Evolutionary conservation across 2,329 filamentous ascomycete species (phyloP).

Genomic region (Chrysosporium queenslandicum): DNA sequence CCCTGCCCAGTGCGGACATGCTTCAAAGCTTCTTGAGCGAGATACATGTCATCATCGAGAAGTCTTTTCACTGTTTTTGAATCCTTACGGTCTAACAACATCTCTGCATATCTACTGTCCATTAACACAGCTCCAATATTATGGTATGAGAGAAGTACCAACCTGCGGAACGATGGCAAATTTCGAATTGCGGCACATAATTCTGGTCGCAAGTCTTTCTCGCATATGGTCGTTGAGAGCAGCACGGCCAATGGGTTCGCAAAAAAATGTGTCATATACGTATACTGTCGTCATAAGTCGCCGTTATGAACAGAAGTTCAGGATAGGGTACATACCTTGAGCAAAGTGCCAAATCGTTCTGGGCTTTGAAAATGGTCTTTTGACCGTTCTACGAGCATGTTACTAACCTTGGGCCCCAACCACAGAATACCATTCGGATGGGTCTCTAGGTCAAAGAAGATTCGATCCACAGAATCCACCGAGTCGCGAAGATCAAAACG

Average conservation of each 20-base stretch:
- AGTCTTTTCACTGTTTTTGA: slow-evolving; percentile 33
- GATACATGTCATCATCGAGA: slow-evolving; percentile 41
- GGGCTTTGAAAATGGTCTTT: slow-evolving; percentile 52
- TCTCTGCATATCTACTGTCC: slow-evolving; percentile 32
- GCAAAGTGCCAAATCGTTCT: slow-evolving; percentile 44
- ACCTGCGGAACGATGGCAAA: slow-evolving; percentile 47
- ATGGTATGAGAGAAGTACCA: slow-evolving; percentile 9
- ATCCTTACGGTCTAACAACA: slow-evolving; percentile 32
- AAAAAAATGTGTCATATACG: slow-evolving; percentile 55
- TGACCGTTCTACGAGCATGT: slow-evolving; percentile 45
- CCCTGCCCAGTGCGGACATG: slow-evolving; percentile 34
- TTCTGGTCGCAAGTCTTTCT: slow-evolving; percentile 28
- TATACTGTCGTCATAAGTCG: slow-evolving; percentile 38
- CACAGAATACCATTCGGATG: slow-evolving; percentile 34
- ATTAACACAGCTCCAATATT: slow-evolving; percentile 11
- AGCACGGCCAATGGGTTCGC: slow-evolving; percentile 49
- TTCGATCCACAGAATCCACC: slow-evolving; percentile 37
- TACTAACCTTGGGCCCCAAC: slow-evolving; percentile 46
- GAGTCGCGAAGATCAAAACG: slow-evolving; percentile 46
- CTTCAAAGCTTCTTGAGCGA: slow-evolving; percentile 36
- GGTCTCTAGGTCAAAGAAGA: slow-evolving; percentile 34
- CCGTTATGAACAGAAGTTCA: not conserved
- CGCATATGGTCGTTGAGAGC: slow-evolving; percentile 26
- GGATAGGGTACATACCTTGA: slow-evolving; percentile 34
- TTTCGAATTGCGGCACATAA: slow-evolving; percentile 49